Evolutionary conservation across 768 basidiomycete species (phyloP).

Genomic region (Lepiota brunneoincarnata): DNA sequence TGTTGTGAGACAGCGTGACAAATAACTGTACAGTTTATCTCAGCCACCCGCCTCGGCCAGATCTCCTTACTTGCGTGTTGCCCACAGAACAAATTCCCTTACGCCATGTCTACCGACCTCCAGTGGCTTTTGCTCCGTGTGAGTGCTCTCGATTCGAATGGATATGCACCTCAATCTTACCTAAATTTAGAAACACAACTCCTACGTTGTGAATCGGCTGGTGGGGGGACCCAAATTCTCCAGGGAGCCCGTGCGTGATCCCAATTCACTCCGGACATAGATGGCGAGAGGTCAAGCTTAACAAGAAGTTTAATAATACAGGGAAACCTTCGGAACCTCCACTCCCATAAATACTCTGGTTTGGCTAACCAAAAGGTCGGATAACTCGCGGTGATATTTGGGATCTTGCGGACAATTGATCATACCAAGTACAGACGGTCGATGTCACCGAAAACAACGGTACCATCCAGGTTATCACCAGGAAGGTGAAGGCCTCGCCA

Average conservation of each 20-base stretch:
- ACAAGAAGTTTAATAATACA: conserved; percentile 24
- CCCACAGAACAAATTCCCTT: background rate
- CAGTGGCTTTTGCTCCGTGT: conserved; percentile 93
- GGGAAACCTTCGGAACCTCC: conserved; percentile 86
- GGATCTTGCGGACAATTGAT: background rate
- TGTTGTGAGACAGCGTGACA: too few species aligned
- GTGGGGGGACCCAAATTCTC: conserved; percentile 78
- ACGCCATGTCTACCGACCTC: conserved; percentile 84
- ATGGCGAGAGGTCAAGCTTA: conserved; percentile 3
- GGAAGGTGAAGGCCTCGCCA: conserved; percentile 60
- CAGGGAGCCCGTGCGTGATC: conserved; percentile 68
- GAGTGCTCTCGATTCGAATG: conserved; percentile 27
- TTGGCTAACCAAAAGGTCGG: conserved; percentile 79
- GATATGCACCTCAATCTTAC: conserved; percentile 3
- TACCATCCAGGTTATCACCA: conserved; percentile 59
- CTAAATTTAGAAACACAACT: conserved; percentile 66
- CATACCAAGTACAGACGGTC: conserved; percentile 49
- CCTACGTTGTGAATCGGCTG: conserved; percentile 80
- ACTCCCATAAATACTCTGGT: conserved; percentile 93
- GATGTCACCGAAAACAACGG: conserved; percentile 53
- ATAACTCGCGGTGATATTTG: background rate
- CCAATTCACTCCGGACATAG: background rate
- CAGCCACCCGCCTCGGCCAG: conserved; percentile 5
- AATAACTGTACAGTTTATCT: conserved; percentile 8
- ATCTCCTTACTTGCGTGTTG: background rate